Percentiles rank a stretch among this genome's conserved stretches.
Evolutionary conservation across 1,284 basidiomycete genomes (phyloP).

Genomic region (Cystobasidiaceae sp.): DNA sequence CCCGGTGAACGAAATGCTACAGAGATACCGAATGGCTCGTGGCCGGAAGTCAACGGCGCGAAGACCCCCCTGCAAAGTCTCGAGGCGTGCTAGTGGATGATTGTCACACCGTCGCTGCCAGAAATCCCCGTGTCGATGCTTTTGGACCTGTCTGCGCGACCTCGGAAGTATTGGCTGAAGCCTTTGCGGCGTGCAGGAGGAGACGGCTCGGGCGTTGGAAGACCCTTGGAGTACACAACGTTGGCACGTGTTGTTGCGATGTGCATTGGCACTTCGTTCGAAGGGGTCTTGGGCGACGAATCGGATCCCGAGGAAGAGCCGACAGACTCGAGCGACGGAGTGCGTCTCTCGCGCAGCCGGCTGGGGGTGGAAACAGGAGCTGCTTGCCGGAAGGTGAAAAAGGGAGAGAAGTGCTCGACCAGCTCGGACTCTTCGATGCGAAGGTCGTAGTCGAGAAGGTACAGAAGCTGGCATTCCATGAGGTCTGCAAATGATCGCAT

Average conservation of each 20-base stretch:
- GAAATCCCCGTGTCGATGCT: slow-evolving; percentile 26
- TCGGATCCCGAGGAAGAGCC: slow-evolving; percentile 29
- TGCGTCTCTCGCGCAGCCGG: slow-evolving; percentile 18
- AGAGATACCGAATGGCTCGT: too few species aligned
- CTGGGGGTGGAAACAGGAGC: background rate
- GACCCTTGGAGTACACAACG: slow-evolving; percentile 7
- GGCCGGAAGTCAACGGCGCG: too few species aligned
- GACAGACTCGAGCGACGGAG: slow-evolving; percentile 32
- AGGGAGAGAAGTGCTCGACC: slow-evolving; percentile 47
- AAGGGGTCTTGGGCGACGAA: slow-evolving; percentile 29
- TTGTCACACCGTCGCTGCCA: slow-evolving; percentile 30
- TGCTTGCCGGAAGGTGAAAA: slow-evolving; percentile 31
- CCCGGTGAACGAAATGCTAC: background rate
- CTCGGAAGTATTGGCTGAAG: slow-evolving; percentile 26
- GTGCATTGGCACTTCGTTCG: slow-evolving; percentile 5
- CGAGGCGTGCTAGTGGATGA: slow-evolving; percentile 8
- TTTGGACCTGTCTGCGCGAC: slow-evolving; percentile 18
- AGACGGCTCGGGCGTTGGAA: slow-evolving; percentile 32
- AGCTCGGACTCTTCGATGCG: slow-evolving; percentile 75
- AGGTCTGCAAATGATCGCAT: slow-evolving; percentile 52
- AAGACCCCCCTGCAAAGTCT: background rate
- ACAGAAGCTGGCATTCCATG: slow-evolving; percentile 93
- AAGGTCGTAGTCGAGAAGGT: slow-evolving; percentile 81
- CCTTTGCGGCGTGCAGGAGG: slow-evolving; percentile 27
- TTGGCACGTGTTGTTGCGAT: background rate